Conservation (phyloP, 495 filamentous ascomycete species). For the Penicillium salamii region DNA sequence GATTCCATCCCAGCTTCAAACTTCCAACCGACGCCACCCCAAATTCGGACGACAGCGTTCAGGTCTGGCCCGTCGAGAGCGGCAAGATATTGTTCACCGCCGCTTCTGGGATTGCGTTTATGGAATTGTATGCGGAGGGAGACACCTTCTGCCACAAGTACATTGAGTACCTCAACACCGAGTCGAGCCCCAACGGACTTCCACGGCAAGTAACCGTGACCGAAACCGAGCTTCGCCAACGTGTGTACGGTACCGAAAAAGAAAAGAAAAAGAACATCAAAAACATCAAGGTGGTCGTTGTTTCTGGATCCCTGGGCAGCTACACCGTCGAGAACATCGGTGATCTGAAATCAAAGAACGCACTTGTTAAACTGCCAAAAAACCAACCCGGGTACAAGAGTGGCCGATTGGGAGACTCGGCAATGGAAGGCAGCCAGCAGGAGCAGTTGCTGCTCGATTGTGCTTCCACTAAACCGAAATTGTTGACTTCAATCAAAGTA, state of each 20-base stretch:
- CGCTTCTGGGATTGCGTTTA: conserved; percentile 71
- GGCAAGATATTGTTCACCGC: conserved; percentile 79
- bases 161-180: conserved; percentile 71
- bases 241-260: conserved; percentile 59
- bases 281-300: conserved; percentile 66
- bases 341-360: conserved; percentile 63
- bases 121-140: conserved; percentile 75
- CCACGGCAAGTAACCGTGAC: conserved; percentile 70
- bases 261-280: conserved; percentile 68
- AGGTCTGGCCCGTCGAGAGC: conserved; percentile 83
- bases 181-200: conserved; percentile 55
- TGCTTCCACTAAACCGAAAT: conserved; percentile 63
- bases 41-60: conserved; percentile 71
- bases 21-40: conserved; percentile 70
- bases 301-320: conserved; percentile 70
- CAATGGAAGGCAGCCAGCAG: conserved; percentile 67
- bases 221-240: conserved; percentile 70
- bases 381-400: conserved; percentile 71
- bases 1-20: conserved; percentile 86
- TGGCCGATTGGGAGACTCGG: conserved; percentile 69
- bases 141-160: conserved; percentile 72
- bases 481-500: conserved; percentile 70
- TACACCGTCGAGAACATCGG: conserved; percentile 72
- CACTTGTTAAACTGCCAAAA: conserved; percentile 71
- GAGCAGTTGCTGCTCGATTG: conserved; percentile 75